Evolutionary conservation across 371 early-diverging fungal genomes (phyloP).

Genomic region (Mucor racemosus): DNA sequence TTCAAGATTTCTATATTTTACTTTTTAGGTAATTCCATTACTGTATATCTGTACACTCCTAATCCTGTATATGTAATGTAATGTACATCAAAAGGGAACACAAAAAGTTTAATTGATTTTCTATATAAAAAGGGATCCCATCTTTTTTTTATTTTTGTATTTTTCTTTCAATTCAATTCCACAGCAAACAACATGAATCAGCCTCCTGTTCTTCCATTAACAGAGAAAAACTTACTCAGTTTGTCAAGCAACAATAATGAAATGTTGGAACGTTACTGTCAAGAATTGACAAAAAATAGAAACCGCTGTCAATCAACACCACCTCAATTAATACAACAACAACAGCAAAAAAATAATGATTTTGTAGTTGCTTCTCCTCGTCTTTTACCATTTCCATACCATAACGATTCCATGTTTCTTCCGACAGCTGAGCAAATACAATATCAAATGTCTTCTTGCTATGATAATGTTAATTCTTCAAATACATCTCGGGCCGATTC

Average conservation of each 20-base stretch:
- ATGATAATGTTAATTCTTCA: slow-evolving; percentile 1
- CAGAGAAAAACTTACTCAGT: slow-evolving; percentile 21
- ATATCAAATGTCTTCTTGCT: slow-evolving; percentile 4
- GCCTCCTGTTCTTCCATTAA: slow-evolving; percentile 16
- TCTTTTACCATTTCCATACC: slow-evolving; percentile 47
- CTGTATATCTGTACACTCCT: background rate
- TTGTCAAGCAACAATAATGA: slow-evolving; percentile 14
- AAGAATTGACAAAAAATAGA: background rate
- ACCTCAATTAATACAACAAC: background rate
- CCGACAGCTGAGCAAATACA: slow-evolving; percentile 38
- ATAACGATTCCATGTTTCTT: slow-evolving; percentile 46
- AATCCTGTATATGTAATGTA: slow-evolving; percentile 6
- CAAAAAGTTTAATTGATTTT: slow-evolving; percentile 7
- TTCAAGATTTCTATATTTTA: background rate
- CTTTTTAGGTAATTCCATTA: slow-evolving; percentile 8
- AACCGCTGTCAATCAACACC: slow-evolving; percentile 1
- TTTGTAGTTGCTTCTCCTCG: slow-evolving; percentile 33
- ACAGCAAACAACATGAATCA: background rate
- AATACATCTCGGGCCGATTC: slow-evolving; percentile 15
- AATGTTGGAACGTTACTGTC: slow-evolving; percentile 20
- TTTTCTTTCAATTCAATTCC: background rate
- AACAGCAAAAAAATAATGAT: slow-evolving; percentile 15
- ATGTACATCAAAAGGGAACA: slow-evolving; percentile 6
- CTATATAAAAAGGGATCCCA: slow-evolving; percentile 4
- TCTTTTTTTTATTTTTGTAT: background rate